phyloP scores from a whole-genome alignment of 2,329 filamentous ascomycete species.

The Trichophyton rubrum region DNA sequence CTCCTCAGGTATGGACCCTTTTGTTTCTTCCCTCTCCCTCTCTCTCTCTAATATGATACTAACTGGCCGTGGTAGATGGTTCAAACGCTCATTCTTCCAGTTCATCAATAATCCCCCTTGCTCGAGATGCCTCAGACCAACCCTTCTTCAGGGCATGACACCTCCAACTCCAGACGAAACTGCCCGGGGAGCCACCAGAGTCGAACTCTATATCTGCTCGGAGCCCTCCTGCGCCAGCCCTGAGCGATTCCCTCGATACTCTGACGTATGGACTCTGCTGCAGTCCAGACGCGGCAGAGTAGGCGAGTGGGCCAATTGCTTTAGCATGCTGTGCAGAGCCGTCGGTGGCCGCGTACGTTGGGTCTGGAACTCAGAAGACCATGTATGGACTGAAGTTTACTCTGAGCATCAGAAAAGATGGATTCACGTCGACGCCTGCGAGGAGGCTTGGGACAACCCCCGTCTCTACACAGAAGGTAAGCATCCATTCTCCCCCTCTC shows the following conservation, averaged over 20 bases:
- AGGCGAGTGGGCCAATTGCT: slow-evolving; percentile 97
- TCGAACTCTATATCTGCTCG: slow-evolving; percentile 84
- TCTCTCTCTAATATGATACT: slow-evolving; percentile 11
- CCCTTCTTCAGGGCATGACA: slow-evolving; percentile 69
- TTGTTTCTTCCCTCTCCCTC: slow-evolving; percentile 20
- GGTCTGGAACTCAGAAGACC: slow-evolving; percentile 97
- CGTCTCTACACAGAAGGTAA: slow-evolving; percentile 74
- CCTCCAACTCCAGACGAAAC: slow-evolving; percentile 78
- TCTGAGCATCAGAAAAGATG: slow-evolving; percentile 85
- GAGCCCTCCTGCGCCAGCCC: slow-evolving; percentile 59
- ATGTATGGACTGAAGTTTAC: slow-evolving; percentile 96
- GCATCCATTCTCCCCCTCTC: slow-evolving; percentile 17
- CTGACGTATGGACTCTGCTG: slow-evolving; percentile 83
- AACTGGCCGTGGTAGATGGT: slow-evolving; percentile 51
- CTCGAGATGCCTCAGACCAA: slow-evolving; percentile 66
- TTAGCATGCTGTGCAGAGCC: slow-evolving; percentile 93
- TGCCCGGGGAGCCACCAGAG: slow-evolving; percentile 71
- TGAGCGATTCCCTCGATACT: slow-evolving; percentile 87
- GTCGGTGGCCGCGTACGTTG: slow-evolving; percentile 83
- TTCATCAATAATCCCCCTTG: slow-evolving; percentile 96
- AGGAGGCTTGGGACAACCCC: slow-evolving; percentile 91
- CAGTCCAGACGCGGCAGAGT: slow-evolving; percentile 75
- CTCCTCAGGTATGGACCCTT: slow-evolving; percentile 55
- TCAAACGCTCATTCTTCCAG: slow-evolving; percentile 85
- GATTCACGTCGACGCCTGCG: slow-evolving; percentile 93